phyloP scores from a whole-genome alignment of 2,329 filamentous ascomycete species.

The Sphaerulina vaccinii region DNA sequence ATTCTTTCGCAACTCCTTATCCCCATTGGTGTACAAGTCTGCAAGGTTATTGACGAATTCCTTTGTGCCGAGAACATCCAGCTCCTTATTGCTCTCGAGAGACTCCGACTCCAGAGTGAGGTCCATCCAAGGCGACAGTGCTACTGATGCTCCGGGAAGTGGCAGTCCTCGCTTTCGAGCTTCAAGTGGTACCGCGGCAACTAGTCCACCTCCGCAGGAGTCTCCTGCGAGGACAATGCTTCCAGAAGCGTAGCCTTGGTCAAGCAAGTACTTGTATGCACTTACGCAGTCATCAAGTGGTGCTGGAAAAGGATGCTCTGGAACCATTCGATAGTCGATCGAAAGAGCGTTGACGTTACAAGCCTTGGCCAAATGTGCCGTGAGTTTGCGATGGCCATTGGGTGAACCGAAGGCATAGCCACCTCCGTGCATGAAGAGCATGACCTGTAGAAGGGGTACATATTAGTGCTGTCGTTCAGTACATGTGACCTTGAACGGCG shows the following conservation, averaged over 20 bases:
- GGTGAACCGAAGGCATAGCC: conserved; percentile 30
- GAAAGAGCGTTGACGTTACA: conserved; percentile 52
- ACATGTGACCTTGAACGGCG: no score
- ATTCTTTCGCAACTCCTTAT: conserved; percentile 17
- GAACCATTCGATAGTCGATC: conserved; percentile 59
- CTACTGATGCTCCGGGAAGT: conserved; percentile 24
- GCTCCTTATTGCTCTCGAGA: conserved; percentile 24
- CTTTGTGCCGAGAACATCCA: conserved; percentile 27
- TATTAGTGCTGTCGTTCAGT: no score
- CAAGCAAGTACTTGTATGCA: conserved; percentile 54
- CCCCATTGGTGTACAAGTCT: conserved; percentile 20
- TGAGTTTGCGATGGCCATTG: conserved; percentile 29
- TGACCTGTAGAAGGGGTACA: neutral
- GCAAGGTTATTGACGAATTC: conserved; percentile 23
- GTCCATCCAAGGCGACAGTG: conserved; percentile 32
- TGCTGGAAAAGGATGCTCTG: conserved; percentile 57
- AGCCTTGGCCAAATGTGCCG: conserved; percentile 44
- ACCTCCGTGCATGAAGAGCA: conserved; percentile 28
- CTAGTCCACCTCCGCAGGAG: conserved; percentile 30
- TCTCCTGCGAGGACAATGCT: conserved; percentile 31
- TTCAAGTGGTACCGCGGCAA: conserved; percentile 28
- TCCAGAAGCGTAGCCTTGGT: conserved; percentile 40
- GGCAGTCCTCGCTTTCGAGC: conserved; percentile 23
- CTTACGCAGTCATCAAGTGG: conserved; percentile 57
- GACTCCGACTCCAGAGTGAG: conserved; percentile 17